A percentile compares a stretch with the other conserved stretches of the same genome.
Conservation (phyloP, 495 filamentous ascomycete species). For the Astrothelium macrocarpum region DNA sequence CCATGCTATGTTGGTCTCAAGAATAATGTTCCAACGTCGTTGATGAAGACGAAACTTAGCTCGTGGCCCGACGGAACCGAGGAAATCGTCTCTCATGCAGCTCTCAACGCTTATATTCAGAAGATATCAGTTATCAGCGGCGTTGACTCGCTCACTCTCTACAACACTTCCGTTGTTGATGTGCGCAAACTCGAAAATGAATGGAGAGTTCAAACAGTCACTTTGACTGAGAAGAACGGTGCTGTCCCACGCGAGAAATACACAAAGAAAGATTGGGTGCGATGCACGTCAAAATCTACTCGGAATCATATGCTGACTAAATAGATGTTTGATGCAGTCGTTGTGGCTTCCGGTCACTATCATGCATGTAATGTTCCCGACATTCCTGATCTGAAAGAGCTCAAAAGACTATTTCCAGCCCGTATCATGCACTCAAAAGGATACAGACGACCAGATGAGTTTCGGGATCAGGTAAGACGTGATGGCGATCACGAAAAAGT, state of each 20-base stretch:
- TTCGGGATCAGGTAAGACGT: constrained; percentile 33
- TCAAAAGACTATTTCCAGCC: constrained; percentile 43
- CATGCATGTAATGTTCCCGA: constrained; percentile 48
- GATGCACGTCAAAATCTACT: background rate
- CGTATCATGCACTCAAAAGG: constrained; percentile 51
- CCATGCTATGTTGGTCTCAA: constrained; percentile 51
- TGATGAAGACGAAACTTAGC: constrained; percentile 51
- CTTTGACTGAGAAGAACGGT: background rate
- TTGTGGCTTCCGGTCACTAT: constrained; percentile 53
- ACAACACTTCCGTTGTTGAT: background rate
- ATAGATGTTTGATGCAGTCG: constrained; percentile 36
- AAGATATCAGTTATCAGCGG: constrained; percentile 39
- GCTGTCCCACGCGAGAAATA: background rate
- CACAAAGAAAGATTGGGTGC: background rate
- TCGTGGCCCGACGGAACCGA: constrained; percentile 51
- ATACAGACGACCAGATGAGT: constrained; percentile 44
- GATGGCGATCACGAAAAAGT: background rate
- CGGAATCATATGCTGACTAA: background rate
- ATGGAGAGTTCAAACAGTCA: background rate
- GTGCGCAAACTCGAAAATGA: background rate
- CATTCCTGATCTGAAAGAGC: constrained; percentile 42
- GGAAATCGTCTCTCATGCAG: constrained; percentile 45
- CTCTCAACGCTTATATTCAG: constrained; percentile 51
- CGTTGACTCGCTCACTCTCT: background rate
- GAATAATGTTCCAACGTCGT: constrained; percentile 55